phyloP scores from a whole-genome alignment of 2,329 filamentous ascomycete genomes.

The Trichoderma sp. region DNA sequence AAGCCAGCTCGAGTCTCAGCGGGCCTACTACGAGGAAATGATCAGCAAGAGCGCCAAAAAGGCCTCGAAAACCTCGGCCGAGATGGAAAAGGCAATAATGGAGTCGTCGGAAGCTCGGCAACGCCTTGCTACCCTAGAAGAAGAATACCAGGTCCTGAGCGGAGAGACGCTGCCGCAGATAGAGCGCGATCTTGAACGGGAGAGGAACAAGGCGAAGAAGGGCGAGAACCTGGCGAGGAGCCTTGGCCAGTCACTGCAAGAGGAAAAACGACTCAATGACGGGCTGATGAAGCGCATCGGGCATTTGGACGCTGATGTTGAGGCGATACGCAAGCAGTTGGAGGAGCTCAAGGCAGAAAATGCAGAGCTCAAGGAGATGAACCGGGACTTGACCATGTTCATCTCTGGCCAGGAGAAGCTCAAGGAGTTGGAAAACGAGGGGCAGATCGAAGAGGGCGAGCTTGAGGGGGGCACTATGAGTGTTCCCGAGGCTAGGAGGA shows the following conservation, averaged over 20 bases:
- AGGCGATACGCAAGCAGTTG: constrained; percentile 54
- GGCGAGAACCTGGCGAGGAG: constrained; percentile 72
- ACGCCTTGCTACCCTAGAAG: constrained; percentile 51
- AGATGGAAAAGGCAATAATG: constrained; percentile 59
- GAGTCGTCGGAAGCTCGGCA: constrained; percentile 48
- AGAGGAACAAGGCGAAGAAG: constrained; percentile 65
- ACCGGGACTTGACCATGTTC: constrained; percentile 82
- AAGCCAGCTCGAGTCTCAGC: constrained; percentile 87
- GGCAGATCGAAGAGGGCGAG: constrained; percentile 62
- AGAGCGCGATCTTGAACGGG: constrained; percentile 69
- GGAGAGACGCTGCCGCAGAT: constrained; percentile 61
- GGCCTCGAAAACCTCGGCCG: constrained; percentile 67
- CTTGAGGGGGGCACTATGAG: constrained; percentile 69
- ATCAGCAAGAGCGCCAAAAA: constrained; percentile 88
- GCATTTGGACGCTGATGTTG: constrained; percentile 63
- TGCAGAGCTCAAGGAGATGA: constrained; percentile 76
- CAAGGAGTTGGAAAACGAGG: constrained; percentile 63
- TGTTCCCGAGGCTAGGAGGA: constrained; percentile 58
- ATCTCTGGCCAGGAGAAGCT: constrained; percentile 81
- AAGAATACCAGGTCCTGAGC: constrained; percentile 44
- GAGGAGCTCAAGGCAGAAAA: constrained; percentile 59
- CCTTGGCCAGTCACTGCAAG: constrained; percentile 71
- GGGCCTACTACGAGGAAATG: constrained; percentile 91
- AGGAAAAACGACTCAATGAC: constrained; percentile 82
- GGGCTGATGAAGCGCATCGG: constrained; percentile 79